These are phyloP conservation scores for Paragyromitra xinjiangensis DNA, from an alignment of 495 filamentous ascomycete genomes.

Conservation along the genomic window DNA sequence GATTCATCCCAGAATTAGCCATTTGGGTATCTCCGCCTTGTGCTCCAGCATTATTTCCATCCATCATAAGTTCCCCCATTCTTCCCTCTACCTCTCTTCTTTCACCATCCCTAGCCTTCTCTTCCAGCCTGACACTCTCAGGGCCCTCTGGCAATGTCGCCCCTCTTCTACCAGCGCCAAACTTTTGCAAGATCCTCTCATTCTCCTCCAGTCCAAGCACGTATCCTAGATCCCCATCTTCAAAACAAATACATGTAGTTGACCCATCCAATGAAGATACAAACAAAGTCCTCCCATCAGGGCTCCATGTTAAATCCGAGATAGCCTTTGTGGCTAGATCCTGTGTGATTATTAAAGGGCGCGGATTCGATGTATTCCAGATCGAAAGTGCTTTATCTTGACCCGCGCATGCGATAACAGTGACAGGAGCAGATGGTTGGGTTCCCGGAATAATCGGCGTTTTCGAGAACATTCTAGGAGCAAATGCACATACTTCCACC, in stretches of 20 bases:
- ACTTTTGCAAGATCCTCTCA: slow-evolving; percentile 89
- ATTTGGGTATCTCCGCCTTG: slow-evolving; percentile 50
- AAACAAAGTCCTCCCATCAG: slow-evolving; percentile 87
- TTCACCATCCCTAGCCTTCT: slow-evolving; percentile 89
- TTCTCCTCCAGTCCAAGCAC: slow-evolving; percentile 83
- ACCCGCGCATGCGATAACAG: slow-evolving; percentile 94
- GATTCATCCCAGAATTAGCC: slow-evolving; percentile 51
- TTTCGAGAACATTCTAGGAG: slow-evolving; percentile 85
- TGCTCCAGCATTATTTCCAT: slow-evolving; percentile 60
- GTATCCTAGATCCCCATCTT: slow-evolving; percentile 76
- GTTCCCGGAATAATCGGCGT: slow-evolving; percentile 66
- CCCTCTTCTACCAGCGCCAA: slow-evolving; percentile 82
- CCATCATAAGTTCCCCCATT: slow-evolving; percentile 98
- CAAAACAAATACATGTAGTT: slow-evolving; percentile 78
- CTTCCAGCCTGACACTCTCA: slow-evolving; percentile 84
- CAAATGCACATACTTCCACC: slow-evolving; percentile 96
- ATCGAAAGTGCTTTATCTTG: slow-evolving; percentile 95
- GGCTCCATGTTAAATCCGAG: slow-evolving; percentile 92
- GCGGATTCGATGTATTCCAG: slow-evolving; percentile 94
- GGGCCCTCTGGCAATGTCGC: slow-evolving; percentile 90
- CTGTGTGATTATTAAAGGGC: slow-evolving; percentile 86
- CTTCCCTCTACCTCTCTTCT: slow-evolving; percentile 86
- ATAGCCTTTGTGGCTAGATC: slow-evolving; percentile 90
- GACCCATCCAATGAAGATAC: slow-evolving; percentile 86
- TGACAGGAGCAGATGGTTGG: slow-evolving; percentile 69